Evolutionary conservation across 1,284 basidiomycete species (phyloP).

Genomic region (Limonomyces culmigenus): DNA sequence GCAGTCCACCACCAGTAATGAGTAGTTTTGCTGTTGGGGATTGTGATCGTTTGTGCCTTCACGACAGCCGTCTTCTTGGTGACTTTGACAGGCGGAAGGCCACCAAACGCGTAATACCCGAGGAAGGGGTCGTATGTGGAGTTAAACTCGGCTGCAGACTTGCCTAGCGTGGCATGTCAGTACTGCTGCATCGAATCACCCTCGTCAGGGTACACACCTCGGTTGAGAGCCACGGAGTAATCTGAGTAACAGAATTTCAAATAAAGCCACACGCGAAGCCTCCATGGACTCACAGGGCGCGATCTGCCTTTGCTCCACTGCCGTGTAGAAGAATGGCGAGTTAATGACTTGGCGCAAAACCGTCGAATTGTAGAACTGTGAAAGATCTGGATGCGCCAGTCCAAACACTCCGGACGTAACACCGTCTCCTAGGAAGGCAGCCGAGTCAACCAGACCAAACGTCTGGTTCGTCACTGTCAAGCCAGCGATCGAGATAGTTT

Average conservation of each 20-base stretch:
- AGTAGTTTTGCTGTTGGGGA: not conserved
- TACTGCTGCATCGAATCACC: no score
- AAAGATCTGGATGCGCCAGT: constrained; percentile 8
- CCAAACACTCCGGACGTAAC: constrained; percentile 11
- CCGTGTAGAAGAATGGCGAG: constrained; percentile 10
- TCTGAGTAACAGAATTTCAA: no score
- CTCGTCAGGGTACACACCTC: no score
- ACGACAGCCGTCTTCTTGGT: constrained; percentile 8
- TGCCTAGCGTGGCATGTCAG: no score
- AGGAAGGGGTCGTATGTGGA: constrained; percentile 6
- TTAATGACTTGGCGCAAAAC: constrained; percentile 7
- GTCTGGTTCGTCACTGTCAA: constrained; percentile 10
- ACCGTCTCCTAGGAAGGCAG: constrained; percentile 12
- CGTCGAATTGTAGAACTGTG: constrained; percentile 7
- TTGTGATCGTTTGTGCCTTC: constrained; percentile 9
- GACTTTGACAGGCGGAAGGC: constrained; percentile 6
- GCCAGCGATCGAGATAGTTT: constrained; percentile 10
- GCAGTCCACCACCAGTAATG: constrained; percentile 11
- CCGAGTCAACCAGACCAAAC: constrained; percentile 9
- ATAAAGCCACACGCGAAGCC: no score
- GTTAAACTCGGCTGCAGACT: constrained; percentile 4
- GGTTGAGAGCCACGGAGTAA: constrained; percentile 7
- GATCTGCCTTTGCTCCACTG: constrained; percentile 4
- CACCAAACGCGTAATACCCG: constrained; percentile 8
- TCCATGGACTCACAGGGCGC: no score